Percentiles rank a stretch among this genome's conserved stretches.
These are phyloP conservation scores for Boehmeria nivea DNA, from an alignment of 306 rosid species.

Conservation along the genomic window DNA sequence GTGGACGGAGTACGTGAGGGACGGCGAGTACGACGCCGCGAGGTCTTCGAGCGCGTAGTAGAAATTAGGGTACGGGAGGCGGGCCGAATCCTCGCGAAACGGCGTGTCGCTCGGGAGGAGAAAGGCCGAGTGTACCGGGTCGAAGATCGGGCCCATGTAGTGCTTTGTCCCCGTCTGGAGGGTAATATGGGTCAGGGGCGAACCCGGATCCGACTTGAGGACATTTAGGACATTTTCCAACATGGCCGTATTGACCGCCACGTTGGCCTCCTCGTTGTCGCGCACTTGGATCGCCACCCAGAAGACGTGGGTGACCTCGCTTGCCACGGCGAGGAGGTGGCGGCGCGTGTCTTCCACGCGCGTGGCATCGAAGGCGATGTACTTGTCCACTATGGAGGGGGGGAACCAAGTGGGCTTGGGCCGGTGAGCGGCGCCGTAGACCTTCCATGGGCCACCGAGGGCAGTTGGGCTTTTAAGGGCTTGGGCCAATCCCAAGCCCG, in stretches of 20 bases:
- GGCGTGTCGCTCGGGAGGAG: constrained; percentile 25
- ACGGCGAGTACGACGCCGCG: background rate
- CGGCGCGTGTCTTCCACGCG: constrained; percentile 9
- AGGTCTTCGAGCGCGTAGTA: constrained; percentile 36
- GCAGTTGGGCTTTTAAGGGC: constrained; percentile 18
- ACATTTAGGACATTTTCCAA: constrained; percentile 24
- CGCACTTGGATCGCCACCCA: constrained; percentile 24
- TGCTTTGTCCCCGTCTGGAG: constrained; percentile 39
- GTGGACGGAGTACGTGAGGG: constrained; percentile 27
- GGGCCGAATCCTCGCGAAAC: constrained; percentile 20
- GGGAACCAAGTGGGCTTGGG: constrained; percentile 25
- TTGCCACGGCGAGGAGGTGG: constrained; percentile 26
- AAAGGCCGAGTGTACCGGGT: background rate
- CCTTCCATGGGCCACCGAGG: constrained; percentile 39
- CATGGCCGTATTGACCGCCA: constrained; percentile 24
- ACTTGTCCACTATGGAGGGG: constrained; percentile 20
- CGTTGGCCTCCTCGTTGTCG: constrained; percentile 22
- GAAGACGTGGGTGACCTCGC: constrained; percentile 35
- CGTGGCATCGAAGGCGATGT: constrained; percentile 24
- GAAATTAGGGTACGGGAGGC: constrained; percentile 34
- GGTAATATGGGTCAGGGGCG: constrained; percentile 26
- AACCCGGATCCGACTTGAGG: constrained; percentile 10
- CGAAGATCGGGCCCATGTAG: constrained; percentile 35
- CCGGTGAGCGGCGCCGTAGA: constrained; percentile 29
- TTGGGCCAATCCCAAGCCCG: constrained; percentile 32